These are phyloP conservation scores for Phyllosticta capitalensis DNA, from an alignment of 2,329 filamentous ascomycete genomes.

Conservation along the genomic window DNA sequence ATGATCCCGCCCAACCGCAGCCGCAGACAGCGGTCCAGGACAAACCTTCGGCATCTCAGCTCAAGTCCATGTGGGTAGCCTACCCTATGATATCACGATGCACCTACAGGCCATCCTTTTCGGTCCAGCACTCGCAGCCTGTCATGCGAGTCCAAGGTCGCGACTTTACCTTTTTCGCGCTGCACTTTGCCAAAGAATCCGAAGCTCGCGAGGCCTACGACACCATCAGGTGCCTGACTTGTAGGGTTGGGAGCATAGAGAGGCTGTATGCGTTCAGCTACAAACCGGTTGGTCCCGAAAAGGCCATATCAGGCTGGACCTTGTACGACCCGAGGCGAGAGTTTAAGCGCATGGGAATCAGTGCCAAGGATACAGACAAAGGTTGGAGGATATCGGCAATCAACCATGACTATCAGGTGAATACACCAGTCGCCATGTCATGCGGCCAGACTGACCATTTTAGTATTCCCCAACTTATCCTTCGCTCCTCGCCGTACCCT, in stretches of 20 bases:
- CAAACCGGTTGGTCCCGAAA: constrained; percentile 63
- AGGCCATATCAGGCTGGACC: constrained; percentile 67
- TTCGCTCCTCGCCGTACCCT: constrained; percentile 71
- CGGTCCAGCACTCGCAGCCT: constrained; percentile 59
- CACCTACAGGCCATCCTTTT: constrained; percentile 63
- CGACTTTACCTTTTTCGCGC: constrained; percentile 88
- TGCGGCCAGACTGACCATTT: neutral
- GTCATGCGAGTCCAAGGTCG: constrained; percentile 81
- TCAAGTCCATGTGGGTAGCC: constrained; percentile 79
- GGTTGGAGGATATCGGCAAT: constrained; percentile 87
- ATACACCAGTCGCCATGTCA: constrained; percentile 8
- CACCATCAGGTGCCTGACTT: constrained; percentile 70
- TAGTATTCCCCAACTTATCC: constrained; percentile 89
- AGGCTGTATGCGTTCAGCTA: constrained; percentile 89
- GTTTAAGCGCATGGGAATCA: constrained; percentile 79
- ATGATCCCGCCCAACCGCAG: constrained; percentile 30
- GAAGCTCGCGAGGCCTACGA: constrained; percentile 80
- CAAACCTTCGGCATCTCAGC: constrained; percentile 25
- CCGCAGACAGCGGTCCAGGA: constrained; percentile 26
- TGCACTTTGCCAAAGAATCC: constrained; percentile 70
- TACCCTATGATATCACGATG: constrained; percentile 86
- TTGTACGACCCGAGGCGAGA: constrained; percentile 80
- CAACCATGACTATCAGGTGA: constrained; percentile 71
- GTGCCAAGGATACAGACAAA: constrained; percentile 63
- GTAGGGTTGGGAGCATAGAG: constrained; percentile 71